phyloP scores from a whole-genome alignment of 2,329 filamentous ascomycete genomes.

The Leptographium galeiforme region DNA sequence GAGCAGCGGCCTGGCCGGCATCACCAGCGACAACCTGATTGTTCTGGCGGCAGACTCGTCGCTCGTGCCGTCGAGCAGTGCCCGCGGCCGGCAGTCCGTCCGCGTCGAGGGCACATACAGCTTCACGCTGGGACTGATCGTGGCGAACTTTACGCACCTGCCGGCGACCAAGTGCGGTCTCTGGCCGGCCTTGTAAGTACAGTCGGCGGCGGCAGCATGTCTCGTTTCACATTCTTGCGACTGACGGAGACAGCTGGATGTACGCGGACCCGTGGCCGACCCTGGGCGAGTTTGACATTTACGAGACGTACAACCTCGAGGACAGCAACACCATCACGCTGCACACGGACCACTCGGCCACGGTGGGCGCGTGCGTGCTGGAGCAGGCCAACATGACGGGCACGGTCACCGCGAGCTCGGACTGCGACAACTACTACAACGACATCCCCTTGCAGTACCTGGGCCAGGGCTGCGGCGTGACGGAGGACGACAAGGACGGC shows the following conservation, averaged over 20 bases:
- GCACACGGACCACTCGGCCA: conserved; percentile 29
- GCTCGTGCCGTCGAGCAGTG: background rate
- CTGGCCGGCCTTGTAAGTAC: conserved; percentile 54
- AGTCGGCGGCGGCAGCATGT: background rate
- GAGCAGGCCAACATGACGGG: conserved; percentile 17
- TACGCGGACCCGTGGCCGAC: conserved; percentile 42
- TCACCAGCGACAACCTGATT: conserved; percentile 24
- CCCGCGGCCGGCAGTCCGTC: conserved; percentile 39
- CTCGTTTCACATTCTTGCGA: too few relatives aligned
- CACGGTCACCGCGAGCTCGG: conserved; percentile 17
- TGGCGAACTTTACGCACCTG: conserved; percentile 57
- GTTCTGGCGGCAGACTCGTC: conserved; percentile 10
- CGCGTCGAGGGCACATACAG: conserved; percentile 48
- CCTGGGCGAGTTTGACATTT: conserved; percentile 53
- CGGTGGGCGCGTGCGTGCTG: conserved; percentile 23
- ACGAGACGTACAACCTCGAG: conserved; percentile 50
- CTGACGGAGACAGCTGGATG: conserved; percentile 27
- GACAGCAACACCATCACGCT: conserved; percentile 42
- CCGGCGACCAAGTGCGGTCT: conserved; percentile 51
- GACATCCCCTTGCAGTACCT: conserved; percentile 18
- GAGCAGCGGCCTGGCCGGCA: conserved; percentile 18
- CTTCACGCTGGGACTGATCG: conserved; percentile 55
- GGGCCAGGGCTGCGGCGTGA: conserved; percentile 27
- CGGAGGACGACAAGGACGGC: conserved; percentile 15
- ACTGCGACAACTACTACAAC: conserved; percentile 25